phyloP scores from a whole-genome alignment of 2,329 filamentous ascomycete genomes.

The Epichloe coenophiala region DNA sequence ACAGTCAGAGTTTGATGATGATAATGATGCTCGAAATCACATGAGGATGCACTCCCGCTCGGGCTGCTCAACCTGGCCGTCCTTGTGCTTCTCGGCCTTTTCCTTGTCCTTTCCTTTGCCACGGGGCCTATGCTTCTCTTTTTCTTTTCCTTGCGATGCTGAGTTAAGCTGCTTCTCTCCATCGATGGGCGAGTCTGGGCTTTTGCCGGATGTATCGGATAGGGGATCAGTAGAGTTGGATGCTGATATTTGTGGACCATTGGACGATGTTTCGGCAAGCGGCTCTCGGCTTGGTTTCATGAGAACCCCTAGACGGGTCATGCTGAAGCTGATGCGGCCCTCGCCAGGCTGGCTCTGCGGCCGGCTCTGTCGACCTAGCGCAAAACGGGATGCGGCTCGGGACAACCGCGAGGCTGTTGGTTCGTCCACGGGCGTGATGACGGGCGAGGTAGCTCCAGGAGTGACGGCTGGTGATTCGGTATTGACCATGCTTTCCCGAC shows the following conservation, averaged over 20 bases:
- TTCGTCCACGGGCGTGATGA: constrained; percentile 37
- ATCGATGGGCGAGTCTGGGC: constrained; percentile 12
- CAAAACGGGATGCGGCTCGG: constrained; percentile 42
- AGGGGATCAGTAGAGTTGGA: constrained; percentile 14
- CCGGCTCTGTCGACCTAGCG: constrained; percentile 35
- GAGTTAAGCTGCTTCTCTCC: constrained; percentile 6
- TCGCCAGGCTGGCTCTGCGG: constrained; percentile 46
- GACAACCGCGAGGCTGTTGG: constrained; percentile 40
- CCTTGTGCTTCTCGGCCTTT: constrained; percentile 23
- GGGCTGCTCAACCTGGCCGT: constrained; percentile 17
- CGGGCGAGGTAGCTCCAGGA: constrained; percentile 22
- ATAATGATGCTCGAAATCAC: constrained; percentile 14
- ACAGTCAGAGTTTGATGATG: too few relatives aligned
- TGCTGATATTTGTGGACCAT: constrained; percentile 13
- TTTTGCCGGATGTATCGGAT: constrained; percentile 10
- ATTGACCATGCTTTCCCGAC: constrained; percentile 37
- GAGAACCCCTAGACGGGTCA: constrained; percentile 40
- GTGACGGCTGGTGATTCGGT: constrained; percentile 31
- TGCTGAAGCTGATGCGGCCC: constrained; percentile 41
- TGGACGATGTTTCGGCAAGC: constrained; percentile 11
- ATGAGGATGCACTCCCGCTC: constrained; percentile 37
- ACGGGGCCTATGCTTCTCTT: constrained; percentile 18
- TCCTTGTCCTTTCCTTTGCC: constrained; percentile 24
- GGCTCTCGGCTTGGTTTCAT: constrained; percentile 38
- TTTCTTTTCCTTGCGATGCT: constrained; percentile 12